These are phyloP conservation scores for Exophiala oligosperma DNA, from an alignment of 2,329 filamentous ascomycete species.

Conservation along the genomic window DNA sequence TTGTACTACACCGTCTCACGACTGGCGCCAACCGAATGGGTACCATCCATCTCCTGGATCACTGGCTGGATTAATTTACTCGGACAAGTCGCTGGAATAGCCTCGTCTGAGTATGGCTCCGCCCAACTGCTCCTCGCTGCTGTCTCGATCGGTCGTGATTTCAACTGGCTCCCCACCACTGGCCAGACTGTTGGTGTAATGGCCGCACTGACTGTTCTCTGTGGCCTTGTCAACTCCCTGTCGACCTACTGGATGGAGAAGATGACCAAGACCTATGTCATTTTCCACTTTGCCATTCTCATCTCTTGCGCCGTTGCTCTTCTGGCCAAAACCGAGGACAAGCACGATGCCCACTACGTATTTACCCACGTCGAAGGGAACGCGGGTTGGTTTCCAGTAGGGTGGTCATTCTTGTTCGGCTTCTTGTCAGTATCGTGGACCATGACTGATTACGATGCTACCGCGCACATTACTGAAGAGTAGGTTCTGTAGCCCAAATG, in stretches of 20 bases:
- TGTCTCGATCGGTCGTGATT: constrained; percentile 52
- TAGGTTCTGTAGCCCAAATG: constrained; percentile 9
- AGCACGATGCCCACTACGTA: constrained; percentile 54
- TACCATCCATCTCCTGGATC: constrained; percentile 50
- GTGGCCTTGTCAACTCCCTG: constrained; percentile 56
- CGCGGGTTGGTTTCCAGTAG: constrained; percentile 56
- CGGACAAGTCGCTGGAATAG: constrained; percentile 53
- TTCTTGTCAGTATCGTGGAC: constrained; percentile 62
- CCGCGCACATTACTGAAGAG: constrained; percentile 54
- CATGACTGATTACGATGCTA: constrained; percentile 57
- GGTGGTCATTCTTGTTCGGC: constrained; percentile 61
- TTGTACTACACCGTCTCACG: constrained; percentile 58
- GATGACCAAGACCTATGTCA: constrained; percentile 58
- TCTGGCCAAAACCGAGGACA: constrained; percentile 51
- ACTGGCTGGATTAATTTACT: constrained; percentile 52
- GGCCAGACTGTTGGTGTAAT: constrained; percentile 55
- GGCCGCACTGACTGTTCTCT: constrained; percentile 54
- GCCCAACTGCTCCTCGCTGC: constrained; percentile 59
- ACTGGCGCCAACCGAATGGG: constrained; percentile 52
- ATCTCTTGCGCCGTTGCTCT: constrained; percentile 54
- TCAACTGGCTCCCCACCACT: constrained; percentile 48
- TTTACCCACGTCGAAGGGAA: constrained; percentile 55
- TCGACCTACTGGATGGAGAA: constrained; percentile 59
- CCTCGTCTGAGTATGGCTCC: constrained; percentile 59
- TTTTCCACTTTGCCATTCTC: constrained; percentile 56